Conservation (phyloP, 495 filamentous ascomycete species). For the Mycothermus thermophilus region DNA sequence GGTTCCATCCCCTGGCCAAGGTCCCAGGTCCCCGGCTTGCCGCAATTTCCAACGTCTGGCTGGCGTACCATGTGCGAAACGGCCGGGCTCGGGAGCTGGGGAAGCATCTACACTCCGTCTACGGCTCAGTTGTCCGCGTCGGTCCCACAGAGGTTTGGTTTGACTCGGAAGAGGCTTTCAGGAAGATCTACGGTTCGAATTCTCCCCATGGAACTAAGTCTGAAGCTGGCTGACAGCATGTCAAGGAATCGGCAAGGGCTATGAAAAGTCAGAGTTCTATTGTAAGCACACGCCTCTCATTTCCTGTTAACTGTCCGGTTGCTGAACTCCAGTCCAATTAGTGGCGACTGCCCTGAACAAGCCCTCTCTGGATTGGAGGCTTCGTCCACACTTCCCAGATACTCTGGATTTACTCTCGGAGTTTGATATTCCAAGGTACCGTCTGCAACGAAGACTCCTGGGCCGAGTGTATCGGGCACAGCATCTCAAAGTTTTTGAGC, state of each 20-base stretch:
- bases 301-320: not conserved
- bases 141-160: constrained; percentile 44
- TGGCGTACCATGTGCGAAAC: constrained; percentile 18
- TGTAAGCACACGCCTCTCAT: constrained; percentile 8
- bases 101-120: constrained; percentile 31
- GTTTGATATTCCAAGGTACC: constrained; percentile 23
- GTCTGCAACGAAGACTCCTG: constrained; percentile 27
- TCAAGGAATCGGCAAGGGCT: constrained; percentile 18
- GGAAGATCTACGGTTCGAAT: constrained; percentile 27
- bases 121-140: constrained; percentile 42
- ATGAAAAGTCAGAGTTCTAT: constrained; percentile 27
- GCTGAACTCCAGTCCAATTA: constrained; percentile 4
- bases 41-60: constrained; percentile 27
- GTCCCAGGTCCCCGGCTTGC: constrained; percentile 25
- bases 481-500: constrained; percentile 25
- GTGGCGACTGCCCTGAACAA: constrained; percentile 19
- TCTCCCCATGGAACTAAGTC: not conserved
- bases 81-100: constrained; percentile 18
- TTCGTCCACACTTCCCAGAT: constrained; percentile 15
- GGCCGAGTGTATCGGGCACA: constrained; percentile 21
- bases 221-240: not conserved
- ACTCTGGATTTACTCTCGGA: constrained; percentile 27
- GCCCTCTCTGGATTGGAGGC: constrained; percentile 10
- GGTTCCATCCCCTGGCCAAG: constrained; percentile 20
- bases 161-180: constrained; percentile 27